Conservation (phyloP, 1,139 yeast species). For the Zygosaccharomyces pseudobailii region DNA sequence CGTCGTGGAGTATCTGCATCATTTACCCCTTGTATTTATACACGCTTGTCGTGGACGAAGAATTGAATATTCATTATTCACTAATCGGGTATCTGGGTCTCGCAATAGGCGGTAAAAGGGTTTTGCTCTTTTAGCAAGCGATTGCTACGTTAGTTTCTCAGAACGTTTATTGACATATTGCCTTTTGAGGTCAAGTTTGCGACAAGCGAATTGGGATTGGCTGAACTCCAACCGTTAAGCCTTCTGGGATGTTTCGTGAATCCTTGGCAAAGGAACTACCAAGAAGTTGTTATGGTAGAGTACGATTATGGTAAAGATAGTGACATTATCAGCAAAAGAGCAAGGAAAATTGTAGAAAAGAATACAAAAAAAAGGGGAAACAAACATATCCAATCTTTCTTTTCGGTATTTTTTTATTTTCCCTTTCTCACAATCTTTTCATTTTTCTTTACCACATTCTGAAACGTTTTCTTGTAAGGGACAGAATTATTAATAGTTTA, state of each 20-base stretch:
- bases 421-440: no score
- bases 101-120: slow-evolving; percentile 1
- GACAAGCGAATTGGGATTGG: background rate
- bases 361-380: no score
- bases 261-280: background rate
- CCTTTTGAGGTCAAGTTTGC: background rate
- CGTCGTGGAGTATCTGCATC: background rate
- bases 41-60: background rate
- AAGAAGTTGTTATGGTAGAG: background rate
- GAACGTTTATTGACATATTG: background rate
- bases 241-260: background rate
- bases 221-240: background rate
- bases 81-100: background rate
- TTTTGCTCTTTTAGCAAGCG: slow-evolving; percentile 6
- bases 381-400: no score
- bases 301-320: background rate
- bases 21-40: slow-evolving; percentile 2
- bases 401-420: no score
- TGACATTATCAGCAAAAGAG: no score
- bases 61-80: background rate
- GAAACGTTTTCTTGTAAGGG: no score
- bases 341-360: no score
- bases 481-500: no score
- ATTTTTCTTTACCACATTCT: no score
- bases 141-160: background rate